Evolutionary conservation across 164 flowering plant species (phyloP).

Genomic region (Piper betle): DNA sequence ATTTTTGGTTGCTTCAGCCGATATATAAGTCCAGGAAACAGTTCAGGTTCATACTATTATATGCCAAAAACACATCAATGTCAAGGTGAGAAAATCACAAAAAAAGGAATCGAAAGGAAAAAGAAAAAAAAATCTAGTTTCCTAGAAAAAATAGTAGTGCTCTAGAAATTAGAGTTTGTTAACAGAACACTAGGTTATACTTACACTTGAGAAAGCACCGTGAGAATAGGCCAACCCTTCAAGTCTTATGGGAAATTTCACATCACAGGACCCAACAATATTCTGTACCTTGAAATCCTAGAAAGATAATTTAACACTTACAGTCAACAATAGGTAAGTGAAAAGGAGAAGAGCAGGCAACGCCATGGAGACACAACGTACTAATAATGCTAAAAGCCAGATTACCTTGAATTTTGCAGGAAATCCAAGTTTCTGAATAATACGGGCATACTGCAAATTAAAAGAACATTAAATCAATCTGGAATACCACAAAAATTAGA

Average conservation of each 20-base stretch:
- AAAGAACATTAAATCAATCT: conserved; percentile 1
- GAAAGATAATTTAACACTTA: not conserved
- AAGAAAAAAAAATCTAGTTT: too few relatives aligned
- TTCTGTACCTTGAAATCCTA: conserved; percentile 93
- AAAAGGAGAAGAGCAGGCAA: not conserved
- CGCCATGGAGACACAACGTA: not conserved
- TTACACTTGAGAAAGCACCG: conserved; percentile 78
- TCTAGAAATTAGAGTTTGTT: too few relatives aligned
- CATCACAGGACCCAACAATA: conserved; percentile 92
- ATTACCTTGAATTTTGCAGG: conserved; percentile 85
- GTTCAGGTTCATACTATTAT: conserved; percentile 82
- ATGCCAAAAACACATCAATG: conserved; percentile 12
- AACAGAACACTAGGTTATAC: conserved; percentile 10
- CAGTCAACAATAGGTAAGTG: not conserved
- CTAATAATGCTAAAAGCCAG: not conserved
- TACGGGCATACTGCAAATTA: conserved; percentile 83
- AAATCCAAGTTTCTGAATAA: conserved; percentile 89
- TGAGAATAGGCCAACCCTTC: conserved; percentile 80
- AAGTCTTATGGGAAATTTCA: conserved; percentile 80
- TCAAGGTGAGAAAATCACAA: conserved; percentile 9
- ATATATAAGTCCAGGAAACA: conserved; percentile 90
- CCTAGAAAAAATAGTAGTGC: too few relatives aligned
- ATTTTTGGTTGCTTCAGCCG: conserved; percentile 92
- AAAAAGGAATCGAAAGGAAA: not conserved
- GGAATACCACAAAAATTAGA: too few relatives aligned